Conservation (phyloP, 495 filamentous ascomycete species). For the Neurospora sublineolata region DNA sequence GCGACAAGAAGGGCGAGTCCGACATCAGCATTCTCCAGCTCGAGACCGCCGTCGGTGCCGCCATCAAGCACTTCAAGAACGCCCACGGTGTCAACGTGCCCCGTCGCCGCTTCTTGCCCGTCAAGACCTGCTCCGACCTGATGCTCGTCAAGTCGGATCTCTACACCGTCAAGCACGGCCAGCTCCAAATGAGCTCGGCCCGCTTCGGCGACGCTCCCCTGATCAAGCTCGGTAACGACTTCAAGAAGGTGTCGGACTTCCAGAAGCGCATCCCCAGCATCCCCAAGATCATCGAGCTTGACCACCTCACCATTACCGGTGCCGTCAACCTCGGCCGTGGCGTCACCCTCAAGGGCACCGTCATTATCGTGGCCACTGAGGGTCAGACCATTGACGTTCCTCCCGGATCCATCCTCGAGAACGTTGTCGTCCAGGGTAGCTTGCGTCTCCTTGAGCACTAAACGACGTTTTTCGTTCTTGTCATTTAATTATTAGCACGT, state of each 20-base stretch:
- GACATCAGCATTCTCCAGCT: constrained; percentile 96
- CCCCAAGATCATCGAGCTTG: constrained; percentile 94
- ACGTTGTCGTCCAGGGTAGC: constrained; percentile 97
- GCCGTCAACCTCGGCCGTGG: constrained; percentile 91
- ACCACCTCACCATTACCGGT: constrained; percentile 95
- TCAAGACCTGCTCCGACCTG: constrained; percentile 99
- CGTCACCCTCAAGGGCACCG: constrained; percentile 95
- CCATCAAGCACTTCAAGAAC: constrained; percentile 97
- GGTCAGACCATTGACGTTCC: constrained; percentile 96
- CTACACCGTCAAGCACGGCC: constrained; percentile 98
- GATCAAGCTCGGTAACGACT: constrained; percentile 97
- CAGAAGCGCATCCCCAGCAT: constrained; percentile 94
- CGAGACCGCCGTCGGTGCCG: constrained; percentile 95
- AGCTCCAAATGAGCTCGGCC: constrained; percentile 88
- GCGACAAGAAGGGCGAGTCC: constrained; percentile 98
- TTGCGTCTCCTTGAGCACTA: constrained; percentile 91
- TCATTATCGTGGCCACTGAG: constrained; percentile 98
- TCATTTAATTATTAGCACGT: not conserved
- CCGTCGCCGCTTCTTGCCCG: constrained; percentile 92
- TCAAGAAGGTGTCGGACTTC: constrained; percentile 99
- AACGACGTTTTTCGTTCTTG: constrained; percentile 1
- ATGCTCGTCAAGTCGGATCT: constrained; percentile 99
- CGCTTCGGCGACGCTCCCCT: constrained; percentile 97
- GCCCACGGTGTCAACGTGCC: constrained; percentile 99
- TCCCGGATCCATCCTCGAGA: constrained; percentile 91